Base-by-base conservation (phyloP, 2,329 filamentous ascomycete genomes). In the Fusarium secorum region DNA sequence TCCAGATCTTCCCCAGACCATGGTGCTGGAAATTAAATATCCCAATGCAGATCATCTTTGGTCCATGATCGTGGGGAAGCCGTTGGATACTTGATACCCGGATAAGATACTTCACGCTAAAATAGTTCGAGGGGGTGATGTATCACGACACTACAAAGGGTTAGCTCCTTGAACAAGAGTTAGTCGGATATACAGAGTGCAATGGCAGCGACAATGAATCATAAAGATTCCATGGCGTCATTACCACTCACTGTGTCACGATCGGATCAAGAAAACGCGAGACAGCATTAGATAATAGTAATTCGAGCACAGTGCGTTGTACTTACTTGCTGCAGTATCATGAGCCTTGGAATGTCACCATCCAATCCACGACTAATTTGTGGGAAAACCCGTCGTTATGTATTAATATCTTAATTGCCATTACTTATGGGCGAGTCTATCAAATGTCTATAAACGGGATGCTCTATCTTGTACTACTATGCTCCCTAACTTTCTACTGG, bases 381-480 rank as follows among this genome's bases (percentile, higher is more conserved):
- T 14, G 11, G 3, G 11, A 6, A 13, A 14, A 4, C 5, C 11
- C 9, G 13, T 3, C 4, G 3, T n/a, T 11, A 11, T n/a, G 3
- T 11, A 6, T 8, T 5, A 28, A 3, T 15, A 26, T 28, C 18
- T n/a, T 11, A 17, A 11, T 46, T 11, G 3, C 7, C 14, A 15
- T 3, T 5, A 17, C 10, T n/a, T 7, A 9, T 0, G 2, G 20
- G 15, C 7, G 1, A 32, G 11, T 48, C 28, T 48, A 22, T 22
- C 7, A 18, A 5, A 2, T 22, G 0, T 48, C 11, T 48, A 32
- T 18, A 4, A 2, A n/a, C 2, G 1, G 0, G 10, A 10, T 48
- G 28, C 0, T 1, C n/a, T 48, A 17, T n/a, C 2, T 8, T 15
- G 2, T 6, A 4, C 6, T 11, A 22, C 11, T 9, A n/a, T 17